phyloP scores from a whole-genome alignment of 139 green algal species.

The Yamagishiella unicocca region DNA sequence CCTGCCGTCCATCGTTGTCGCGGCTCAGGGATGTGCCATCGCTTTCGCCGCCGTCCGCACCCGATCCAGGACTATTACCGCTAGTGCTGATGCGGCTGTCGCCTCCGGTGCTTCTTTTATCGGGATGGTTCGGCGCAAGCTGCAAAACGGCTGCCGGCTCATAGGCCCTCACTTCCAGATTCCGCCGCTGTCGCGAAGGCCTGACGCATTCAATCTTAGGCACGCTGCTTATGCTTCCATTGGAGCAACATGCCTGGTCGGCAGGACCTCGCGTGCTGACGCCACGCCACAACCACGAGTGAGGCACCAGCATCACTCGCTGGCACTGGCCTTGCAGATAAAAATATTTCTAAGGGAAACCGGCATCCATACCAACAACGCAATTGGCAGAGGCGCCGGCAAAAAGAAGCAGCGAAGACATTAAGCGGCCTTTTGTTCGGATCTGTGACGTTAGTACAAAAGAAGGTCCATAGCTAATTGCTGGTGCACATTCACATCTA shows the following conservation, averaged over 20 bases:
- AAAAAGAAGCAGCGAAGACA: too few relatives aligned
- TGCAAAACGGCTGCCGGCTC: background rate
- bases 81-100: background rate
- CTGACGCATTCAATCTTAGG: background rate
- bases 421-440: background rate
- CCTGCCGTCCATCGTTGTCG: background rate
- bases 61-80: background rate
- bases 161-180: background rate
- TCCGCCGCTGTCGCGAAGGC: too few relatives aligned
- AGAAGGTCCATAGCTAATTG: background rate
- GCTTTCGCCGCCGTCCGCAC: background rate
- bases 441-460: background rate
- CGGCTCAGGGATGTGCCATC: too few relatives aligned
- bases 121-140: background rate
- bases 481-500: background rate
- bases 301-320: conserved; percentile 20
- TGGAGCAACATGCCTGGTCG: conserved; percentile 22
- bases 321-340: background rate
- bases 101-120: background rate
- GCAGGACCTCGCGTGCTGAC: conserved; percentile 16
- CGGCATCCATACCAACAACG: background rate
- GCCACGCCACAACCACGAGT: conserved; percentile 2
- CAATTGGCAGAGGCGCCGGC: too few relatives aligned
- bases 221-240: background rate
- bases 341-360: background rate